phyloP scores from a whole-genome alignment of 164 flowering plant genomes.

The Sextonia rubra region DNA sequence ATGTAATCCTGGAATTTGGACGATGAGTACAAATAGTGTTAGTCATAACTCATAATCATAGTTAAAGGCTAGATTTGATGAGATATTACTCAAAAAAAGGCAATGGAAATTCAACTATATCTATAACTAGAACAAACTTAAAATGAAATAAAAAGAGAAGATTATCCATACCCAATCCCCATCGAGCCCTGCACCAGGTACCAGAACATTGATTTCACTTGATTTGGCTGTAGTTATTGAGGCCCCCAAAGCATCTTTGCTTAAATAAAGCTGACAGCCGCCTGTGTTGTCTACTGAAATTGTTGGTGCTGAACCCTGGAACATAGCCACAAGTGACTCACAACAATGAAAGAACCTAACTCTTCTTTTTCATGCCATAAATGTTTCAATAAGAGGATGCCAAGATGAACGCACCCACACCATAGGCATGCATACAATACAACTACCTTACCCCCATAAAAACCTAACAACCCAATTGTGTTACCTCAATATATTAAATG shows the following conservation, averaged over 20 bases:
- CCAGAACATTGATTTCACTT: constrained; percentile 88
- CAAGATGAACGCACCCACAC: too few species aligned
- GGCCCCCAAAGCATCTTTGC: constrained; percentile 74
- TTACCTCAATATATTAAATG: too few species aligned
- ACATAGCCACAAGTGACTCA: not conserved
- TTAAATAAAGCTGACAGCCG: constrained; percentile 87
- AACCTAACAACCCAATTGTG: too few species aligned
- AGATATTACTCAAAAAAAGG: too few species aligned
- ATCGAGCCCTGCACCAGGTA: constrained; percentile 63
- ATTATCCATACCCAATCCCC: constrained; percentile 75
- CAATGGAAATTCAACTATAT: not conserved
- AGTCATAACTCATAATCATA: too few species aligned
- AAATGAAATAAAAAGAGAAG: not conserved
- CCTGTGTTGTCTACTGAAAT: constrained; percentile 87
- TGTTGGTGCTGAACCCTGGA: constrained; percentile 94
- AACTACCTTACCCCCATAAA: too few species aligned
- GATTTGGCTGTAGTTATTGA: constrained; percentile 95
- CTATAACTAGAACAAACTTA: not conserved
- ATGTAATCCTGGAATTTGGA: too few species aligned
- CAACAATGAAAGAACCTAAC: not conserved
- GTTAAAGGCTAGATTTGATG: not conserved
- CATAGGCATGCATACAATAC: too few species aligned
- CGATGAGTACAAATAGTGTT: too few species aligned
- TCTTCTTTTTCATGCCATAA: not conserved
- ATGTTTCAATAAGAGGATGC: not conserved